These are phyloP conservation scores for Botryotinia narcissicola DNA, from an alignment of 2,329 filamentous ascomycete species.

Conservation along the genomic window DNA sequence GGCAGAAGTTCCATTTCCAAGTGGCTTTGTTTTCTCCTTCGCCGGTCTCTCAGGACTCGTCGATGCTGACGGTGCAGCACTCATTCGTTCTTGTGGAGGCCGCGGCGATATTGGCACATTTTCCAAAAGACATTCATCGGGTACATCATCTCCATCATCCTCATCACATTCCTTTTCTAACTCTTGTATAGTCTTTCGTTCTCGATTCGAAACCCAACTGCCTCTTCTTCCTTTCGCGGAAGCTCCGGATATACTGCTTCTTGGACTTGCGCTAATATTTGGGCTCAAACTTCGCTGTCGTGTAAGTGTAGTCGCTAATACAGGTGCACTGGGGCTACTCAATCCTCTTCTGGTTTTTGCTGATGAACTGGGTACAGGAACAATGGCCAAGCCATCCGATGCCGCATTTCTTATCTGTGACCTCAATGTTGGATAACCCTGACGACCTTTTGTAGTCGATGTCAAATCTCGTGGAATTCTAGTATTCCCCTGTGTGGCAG, in stretches of 20 bases:
- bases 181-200: constrained; percentile 66
- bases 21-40: constrained; percentile 34
- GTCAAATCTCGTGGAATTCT: constrained; percentile 37
- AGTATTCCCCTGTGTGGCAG: constrained; percentile 28
- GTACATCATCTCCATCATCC: constrained; percentile 75
- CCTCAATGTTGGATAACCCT: constrained; percentile 31
- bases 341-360: constrained; percentile 28
- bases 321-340: constrained; percentile 30
- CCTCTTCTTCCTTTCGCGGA: constrained; percentile 27
- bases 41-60: constrained; percentile 35
- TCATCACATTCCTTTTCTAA: constrained; percentile 74
- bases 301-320: constrained; percentile 29
- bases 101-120: constrained; percentile 82
- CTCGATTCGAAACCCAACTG: constrained; percentile 68
- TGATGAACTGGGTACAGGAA: constrained; percentile 30
- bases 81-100: constrained; percentile 55
- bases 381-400: constrained; percentile 34
- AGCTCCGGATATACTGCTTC: constrained; percentile 32
- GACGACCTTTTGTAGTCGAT: constrained; percentile 26
- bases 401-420: constrained; percentile 32
- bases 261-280: constrained; percentile 25
- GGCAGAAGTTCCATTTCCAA: constrained; percentile 62
- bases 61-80: constrained; percentile 50
- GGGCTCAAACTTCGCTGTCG: constrained; percentile 38
- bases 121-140: constrained; percentile 74